A percentile compares a stretch with the other conserved stretches of the same genome.
Evolutionary conservation across 345 rosid species (phyloP).

Genomic region (Camelina laxa): DNA sequence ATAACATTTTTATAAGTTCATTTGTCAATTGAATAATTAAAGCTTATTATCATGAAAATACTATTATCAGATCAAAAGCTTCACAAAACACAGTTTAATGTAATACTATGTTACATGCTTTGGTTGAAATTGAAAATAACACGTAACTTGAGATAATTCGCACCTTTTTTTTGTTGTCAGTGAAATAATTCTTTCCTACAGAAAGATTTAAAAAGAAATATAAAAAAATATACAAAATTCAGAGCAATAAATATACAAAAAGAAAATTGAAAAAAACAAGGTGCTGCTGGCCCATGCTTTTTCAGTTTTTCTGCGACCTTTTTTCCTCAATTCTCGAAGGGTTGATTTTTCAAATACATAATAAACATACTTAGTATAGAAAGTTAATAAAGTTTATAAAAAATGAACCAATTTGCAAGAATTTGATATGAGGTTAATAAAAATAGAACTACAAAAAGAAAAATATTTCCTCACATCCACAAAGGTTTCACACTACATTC

Average conservation of each 20-base stretch:
- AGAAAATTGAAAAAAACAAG: constrained; percentile 26
- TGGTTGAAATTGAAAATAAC: not conserved
- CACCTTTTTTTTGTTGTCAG: not conserved
- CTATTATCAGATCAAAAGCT: constrained; percentile 5
- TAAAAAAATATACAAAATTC: not conserved
- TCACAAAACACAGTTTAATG: not conserved
- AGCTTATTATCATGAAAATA: not conserved
- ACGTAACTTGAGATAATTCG: not conserved
- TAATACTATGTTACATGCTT: not conserved
- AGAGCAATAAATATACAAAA: constrained; percentile 16
- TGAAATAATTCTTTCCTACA: not conserved
- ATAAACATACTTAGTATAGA: not conserved
- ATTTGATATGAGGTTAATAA: not conserved
- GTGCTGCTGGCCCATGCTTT: constrained; percentile 38
- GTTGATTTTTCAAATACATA: constrained; percentile 34
- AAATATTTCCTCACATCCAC: not conserved
- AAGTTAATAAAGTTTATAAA: not conserved
- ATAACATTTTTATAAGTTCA: constrained; percentile 13
- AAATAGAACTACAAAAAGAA: not conserved
- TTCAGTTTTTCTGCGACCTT: constrained; percentile 17
- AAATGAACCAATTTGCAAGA: not conserved
- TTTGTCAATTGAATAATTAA: not conserved
- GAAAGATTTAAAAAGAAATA: not conserved
- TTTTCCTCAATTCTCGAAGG: constrained; percentile 15
- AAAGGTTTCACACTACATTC: constrained; percentile 1